Base-by-base conservation (phyloP, 148 eudicot species). In the Nyssa sinensis region DNA sequence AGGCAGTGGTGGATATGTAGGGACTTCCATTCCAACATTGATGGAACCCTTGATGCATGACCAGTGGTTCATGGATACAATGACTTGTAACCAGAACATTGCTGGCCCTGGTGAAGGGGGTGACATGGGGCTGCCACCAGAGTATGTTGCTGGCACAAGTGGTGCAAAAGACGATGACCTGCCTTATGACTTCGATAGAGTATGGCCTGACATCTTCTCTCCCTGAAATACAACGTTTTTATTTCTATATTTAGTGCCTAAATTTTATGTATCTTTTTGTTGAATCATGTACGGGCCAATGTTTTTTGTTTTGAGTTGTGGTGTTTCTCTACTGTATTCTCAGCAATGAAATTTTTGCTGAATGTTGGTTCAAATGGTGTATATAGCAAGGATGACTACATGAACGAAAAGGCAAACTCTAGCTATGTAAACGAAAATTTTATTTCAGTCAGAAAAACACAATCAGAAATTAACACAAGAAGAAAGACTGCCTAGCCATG, bases 51-150 rank as follows among this genome's bases (percentile, higher is more conserved):
- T 55, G 49, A 70, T 70, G 73, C n/a, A 55, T 5, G 63, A 55
- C 14, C 37, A 53, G 1, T 70, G 73, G 73, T 70, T 70, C 63
- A 33, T 57, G 63, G 73, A 70, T 24, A 55, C 73, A 70, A 53
- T 70, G 30, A 39, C 47, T n/a, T 31, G 5, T 33, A 25, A 70
- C 16, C 73, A n/a, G 30, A 63, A 70, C 19, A 70, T 53, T 57
- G 44, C 21, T 57, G 27, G 61, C 17, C 60, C 41, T 53, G n/a
- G 19, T 24, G 27, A 23, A 5, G 0, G 8, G 11, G 21, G 17
- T 7, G 72, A n/a, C 10, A 9, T 30, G 24, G 41, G 1, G 28
- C 55, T 11, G 59, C 12, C 35, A 1, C 8, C 61, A 0, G 61
- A 29, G 27, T 31, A 49, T 19, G 9, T 30, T 29, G 72, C 72